phyloP scores from a whole-genome alignment of 2,329 filamentous ascomycete genomes.

The Neonectria faginata region DNA sequence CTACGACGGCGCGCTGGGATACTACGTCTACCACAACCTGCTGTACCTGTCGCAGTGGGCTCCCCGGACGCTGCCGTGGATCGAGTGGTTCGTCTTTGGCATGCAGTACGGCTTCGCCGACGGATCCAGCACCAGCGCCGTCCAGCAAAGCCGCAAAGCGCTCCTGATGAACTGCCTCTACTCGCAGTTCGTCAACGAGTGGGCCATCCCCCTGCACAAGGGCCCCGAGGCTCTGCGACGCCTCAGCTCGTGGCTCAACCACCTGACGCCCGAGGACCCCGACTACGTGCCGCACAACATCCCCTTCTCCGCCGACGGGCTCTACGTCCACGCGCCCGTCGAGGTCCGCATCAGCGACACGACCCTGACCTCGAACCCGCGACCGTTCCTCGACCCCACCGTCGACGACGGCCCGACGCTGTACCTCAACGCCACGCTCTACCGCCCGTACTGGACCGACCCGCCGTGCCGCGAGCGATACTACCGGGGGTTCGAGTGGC shows the following conservation, averaged over 20 bases:
- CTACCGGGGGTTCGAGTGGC: slow-evolving; percentile 90
- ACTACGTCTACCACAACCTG: slow-evolving; percentile 91
- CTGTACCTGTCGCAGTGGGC: slow-evolving; percentile 83
- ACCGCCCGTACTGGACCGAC: slow-evolving; percentile 82
- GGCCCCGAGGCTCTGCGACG: slow-evolving; percentile 89
- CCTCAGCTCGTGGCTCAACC: slow-evolving; percentile 86
- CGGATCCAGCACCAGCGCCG: slow-evolving; percentile 74
- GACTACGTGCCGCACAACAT: slow-evolving; percentile 75
- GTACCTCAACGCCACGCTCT: slow-evolving; percentile 91
- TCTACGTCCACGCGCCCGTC: slow-evolving; percentile 90
- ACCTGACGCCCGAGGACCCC: slow-evolving; percentile 69
- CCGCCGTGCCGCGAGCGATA: slow-evolving; percentile 82
- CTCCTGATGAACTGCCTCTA: slow-evolving; percentile 97
- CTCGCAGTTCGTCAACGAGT: slow-evolving; percentile 98
- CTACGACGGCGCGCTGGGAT: slow-evolving; percentile 85
- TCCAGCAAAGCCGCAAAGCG: slow-evolving; percentile 83
- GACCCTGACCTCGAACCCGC: slow-evolving; percentile 50
- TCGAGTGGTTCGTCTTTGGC: slow-evolving; percentile 97
- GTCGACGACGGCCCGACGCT: slow-evolving; percentile 76
- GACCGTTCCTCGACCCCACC: slow-evolving; percentile 76
- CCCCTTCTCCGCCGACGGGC: slow-evolving; percentile 80
- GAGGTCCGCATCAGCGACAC: slow-evolving; percentile 90
- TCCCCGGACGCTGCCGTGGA: slow-evolving; percentile 83
- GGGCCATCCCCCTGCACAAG: slow-evolving; percentile 87
- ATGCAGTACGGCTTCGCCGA: slow-evolving; percentile 95